phyloP scores from a whole-genome alignment of 2,329 filamentous ascomycete species.

The Clonostachys byssicola region DNA sequence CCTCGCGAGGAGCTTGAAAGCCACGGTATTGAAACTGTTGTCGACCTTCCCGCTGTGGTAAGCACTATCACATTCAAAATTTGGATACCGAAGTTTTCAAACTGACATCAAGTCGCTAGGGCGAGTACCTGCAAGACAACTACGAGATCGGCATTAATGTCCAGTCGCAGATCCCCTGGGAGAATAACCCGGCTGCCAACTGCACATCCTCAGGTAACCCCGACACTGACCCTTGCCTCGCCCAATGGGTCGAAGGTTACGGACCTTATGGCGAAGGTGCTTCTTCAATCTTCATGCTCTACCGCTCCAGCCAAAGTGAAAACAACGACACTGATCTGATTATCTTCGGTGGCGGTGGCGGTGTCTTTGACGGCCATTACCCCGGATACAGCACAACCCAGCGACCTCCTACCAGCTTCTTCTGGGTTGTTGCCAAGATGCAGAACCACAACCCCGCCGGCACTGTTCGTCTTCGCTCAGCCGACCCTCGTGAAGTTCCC shows the following conservation, averaged over 20 bases:
- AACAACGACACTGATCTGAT: conserved; percentile 42
- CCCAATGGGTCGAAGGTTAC: conserved; percentile 23
- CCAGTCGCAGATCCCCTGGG: conserved; percentile 5
- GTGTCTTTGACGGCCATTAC: conserved; percentile 53
- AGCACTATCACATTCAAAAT: neutral
- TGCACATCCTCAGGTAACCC: conserved; percentile 18
- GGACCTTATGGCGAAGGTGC: conserved; percentile 18
- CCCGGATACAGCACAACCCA: conserved; percentile 33
- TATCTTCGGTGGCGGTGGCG: conserved; percentile 45
- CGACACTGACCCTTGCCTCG: conserved; percentile 25
- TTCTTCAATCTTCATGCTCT: conserved; percentile 30
- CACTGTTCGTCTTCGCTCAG: conserved; percentile 51
- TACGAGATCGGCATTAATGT: conserved; percentile 31
- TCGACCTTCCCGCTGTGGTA: conserved; percentile 52
- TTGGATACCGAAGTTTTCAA: neutral
- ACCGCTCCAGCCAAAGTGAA: conserved; percentile 19
- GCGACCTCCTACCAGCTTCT: conserved; percentile 30
- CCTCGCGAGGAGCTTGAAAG: conserved; percentile 30
- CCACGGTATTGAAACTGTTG: conserved; percentile 34
- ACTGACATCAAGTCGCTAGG: neutral
- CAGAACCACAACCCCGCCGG: conserved; percentile 57
- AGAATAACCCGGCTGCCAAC: conserved; percentile 12
- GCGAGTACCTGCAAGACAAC: conserved; percentile 55
- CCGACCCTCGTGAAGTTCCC: conserved; percentile 58
- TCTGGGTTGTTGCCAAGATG: conserved; percentile 47